Base-by-base conservation (phyloP, 495 filamentous ascomycete species). In the Articulospora tetracladia region DNA sequence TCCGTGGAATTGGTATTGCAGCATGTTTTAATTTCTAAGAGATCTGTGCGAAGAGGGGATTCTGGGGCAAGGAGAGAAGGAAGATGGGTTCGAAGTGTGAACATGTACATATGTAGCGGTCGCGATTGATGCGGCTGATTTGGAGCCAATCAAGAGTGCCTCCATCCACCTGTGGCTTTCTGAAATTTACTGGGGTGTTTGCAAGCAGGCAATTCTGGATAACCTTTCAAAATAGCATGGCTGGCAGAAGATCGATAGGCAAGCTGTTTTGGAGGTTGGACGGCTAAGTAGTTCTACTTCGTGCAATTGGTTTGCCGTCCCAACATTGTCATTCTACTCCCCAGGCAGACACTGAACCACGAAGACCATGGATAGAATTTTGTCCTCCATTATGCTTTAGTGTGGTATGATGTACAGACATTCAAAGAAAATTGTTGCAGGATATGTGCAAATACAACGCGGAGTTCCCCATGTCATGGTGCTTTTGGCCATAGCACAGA, bases 321-420 rank as follows among this genome's bases (percentile, higher is more conserved):
- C n/a, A n/a, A n/a, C n/a, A n/a, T n/a, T n/a, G n/a, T n/a, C n/a
- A n/a, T n/a, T n/a, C n/a, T n/a, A n/a, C n/a, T n/a, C n/a, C n/a
- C n/a, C n/a, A n/a, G n/a, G n/a, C 4, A 44, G 8, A 15, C n/a
- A 15, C 39, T 15, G 17, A 44, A 17, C 17, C 39, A 44, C 39
- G n/a, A 44, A 11, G 39, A 44, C 39, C 39, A 44, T 17, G 3
- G 17, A 19, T 44, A 44, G 17, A 44, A 15, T 44, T 44, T 44
- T 15, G 39, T 44, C 39, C 39, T 44, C 49, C 55, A 67, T 64
- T 59, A 67, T 67, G 58, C 65, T 54, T 58, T 62, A 64, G 64
- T 59, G 58, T 64, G 36, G 39, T 44, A 22, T 65, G 58, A 65
- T 68, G 62, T 68, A 68, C 66, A 68, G 66, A 62, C 54, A 65